Percentiles rank a stretch among this genome's conserved stretches.
Conservation (phyloP, 768 basidiomycete genomes). For the Plicaturopsis crispa region DNA sequence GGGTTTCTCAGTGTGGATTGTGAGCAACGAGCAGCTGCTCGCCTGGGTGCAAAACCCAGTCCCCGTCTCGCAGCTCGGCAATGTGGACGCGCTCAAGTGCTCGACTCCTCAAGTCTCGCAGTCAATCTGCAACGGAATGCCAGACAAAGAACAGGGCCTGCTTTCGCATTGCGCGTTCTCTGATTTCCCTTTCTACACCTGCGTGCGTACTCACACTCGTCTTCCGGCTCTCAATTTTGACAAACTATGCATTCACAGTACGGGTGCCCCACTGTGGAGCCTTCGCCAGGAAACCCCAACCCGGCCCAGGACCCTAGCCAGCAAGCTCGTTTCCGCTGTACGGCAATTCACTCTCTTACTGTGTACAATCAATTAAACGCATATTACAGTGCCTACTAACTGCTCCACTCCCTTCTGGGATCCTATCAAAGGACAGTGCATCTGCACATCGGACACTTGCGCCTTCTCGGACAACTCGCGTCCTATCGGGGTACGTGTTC, state of each 20-base stretch:
- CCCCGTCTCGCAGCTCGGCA: constrained; percentile 50
- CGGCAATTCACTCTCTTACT: constrained; percentile 15
- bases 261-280: constrained; percentile 54
- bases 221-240: not conserved
- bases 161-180: constrained; percentile 54
- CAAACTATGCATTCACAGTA: constrained; percentile 39
- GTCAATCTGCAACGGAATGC: constrained; percentile 75
- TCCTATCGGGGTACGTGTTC: constrained; percentile 50
- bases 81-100: constrained; percentile 52
- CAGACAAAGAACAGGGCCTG: constrained; percentile 56
- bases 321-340: constrained; percentile 47
- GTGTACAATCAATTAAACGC: too few species aligned
- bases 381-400: constrained; percentile 53
- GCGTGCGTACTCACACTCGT: constrained; percentile 43
- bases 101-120: constrained; percentile 46
- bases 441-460: constrained; percentile 51
- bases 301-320: constrained; percentile 50
- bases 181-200: constrained; percentile 77
- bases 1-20: constrained; percentile 55
- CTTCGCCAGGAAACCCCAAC: constrained; percentile 55
- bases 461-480: constrained; percentile 56
- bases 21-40: constrained; percentile 63
- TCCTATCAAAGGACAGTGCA: constrained; percentile 56
- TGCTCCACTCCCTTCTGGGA: constrained; percentile 82
- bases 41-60: constrained; percentile 70